Evolutionary conservation across 106 monocot species (phyloP), one percentile per base, ranked within the genome.

Genomic region (Dioscorea dumetorum): DNA sequence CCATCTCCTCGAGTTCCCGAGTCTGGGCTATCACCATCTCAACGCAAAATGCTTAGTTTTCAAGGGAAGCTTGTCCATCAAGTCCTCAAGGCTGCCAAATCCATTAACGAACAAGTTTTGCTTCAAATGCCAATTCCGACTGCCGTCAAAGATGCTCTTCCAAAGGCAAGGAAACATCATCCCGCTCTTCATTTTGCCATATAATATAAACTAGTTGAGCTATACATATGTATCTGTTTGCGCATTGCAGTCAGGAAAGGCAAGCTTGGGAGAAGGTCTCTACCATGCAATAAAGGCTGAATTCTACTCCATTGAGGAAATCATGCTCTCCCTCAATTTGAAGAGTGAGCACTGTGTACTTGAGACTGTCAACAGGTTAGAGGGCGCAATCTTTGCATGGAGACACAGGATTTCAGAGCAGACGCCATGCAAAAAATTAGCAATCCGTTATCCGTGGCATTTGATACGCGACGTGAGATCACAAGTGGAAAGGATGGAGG

Each of bases 21-120:
- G 1, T 60, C 76, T 24, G 99, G 99, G 5, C 83, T 99, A 64
- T 90, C 99, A 14, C 19, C 71, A 31, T 57, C 67, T 62, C 80
- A 83, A 48, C 76, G 99, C 24, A 93, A 83, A 77, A 85, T 75
- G 67, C 74, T 99, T 51, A 81, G 82, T 15, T 87, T 90, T 48
- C 93, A 87, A 21, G 93, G 81, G 4, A 93, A 85, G 59, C 50
- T 83, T 58, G 87, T 90, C 13, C 79, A 93, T 75, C 99, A 99
- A 71, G 75, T 99, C 18, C 83, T 99, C 28, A 99, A 93, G 63
- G 99, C 99, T 49, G 87, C 87, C 7, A 99, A 83, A 76, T 85
- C 90, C 57, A 99, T 99, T 67, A 99, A 99, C 60, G 99, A 93
- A 71, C 77, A 93, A 64, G 75, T 93, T 28, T 48, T 99, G 21